Percentiles rank a stretch among this genome's conserved stretches.
Conservation (phyloP, 306 rosid species). For the Vigna nakashimae region DNA sequence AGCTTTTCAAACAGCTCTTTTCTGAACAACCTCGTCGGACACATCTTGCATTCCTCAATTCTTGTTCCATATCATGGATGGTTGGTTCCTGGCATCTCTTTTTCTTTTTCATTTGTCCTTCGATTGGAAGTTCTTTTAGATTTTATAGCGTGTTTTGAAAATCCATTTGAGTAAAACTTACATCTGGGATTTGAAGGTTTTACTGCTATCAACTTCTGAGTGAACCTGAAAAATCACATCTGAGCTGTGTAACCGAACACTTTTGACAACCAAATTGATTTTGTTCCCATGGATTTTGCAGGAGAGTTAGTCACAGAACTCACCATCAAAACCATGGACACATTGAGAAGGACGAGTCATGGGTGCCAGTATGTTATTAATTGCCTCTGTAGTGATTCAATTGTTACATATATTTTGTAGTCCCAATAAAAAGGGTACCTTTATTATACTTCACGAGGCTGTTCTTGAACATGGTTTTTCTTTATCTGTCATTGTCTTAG, state of each 20-base stretch:
- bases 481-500: constrained; percentile 48
- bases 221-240: not conserved
- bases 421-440: not conserved
- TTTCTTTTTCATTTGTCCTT: constrained; percentile 5
- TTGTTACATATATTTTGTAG: not conserved
- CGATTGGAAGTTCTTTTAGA: not conserved
- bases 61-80: constrained; percentile 97
- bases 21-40: constrained; percentile 78
- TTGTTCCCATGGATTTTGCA: constrained; percentile 37
- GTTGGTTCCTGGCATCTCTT: constrained; percentile 45
- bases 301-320: constrained; percentile 96
- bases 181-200: not conserved
- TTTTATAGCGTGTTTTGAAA: not conserved
- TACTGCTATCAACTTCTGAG: not conserved
- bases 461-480: not conserved
- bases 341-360: constrained; percentile 92
- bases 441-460: not conserved
- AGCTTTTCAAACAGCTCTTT: constrained; percentile 76
- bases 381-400: not conserved
- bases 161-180: not conserved
- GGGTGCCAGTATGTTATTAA: constrained; percentile 85
- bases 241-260: not conserved
- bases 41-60: constrained; percentile 81
- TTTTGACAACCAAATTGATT: not conserved
- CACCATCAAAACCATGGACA: constrained; percentile 99